Conservation (phyloP, 2,329 filamentous ascomycete genomes). For the Talaromyces albobiverticillius region DNA sequence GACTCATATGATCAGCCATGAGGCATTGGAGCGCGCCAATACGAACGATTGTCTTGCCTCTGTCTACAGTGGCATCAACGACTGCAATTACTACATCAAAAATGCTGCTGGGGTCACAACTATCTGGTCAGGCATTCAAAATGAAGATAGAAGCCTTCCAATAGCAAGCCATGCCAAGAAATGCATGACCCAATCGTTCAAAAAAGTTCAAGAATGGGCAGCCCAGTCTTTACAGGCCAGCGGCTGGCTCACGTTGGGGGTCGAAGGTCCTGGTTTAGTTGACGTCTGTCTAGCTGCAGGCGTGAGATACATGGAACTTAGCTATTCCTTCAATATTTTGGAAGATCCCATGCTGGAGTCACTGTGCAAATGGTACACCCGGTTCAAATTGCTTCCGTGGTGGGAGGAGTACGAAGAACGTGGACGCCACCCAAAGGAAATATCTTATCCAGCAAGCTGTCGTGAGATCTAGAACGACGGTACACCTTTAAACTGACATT, state of each 20-base stretch:
- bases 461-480: neutral
- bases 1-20: neutral
- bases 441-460: neutral
- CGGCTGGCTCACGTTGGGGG: neutral
- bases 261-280: neutral
- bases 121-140: neutral
- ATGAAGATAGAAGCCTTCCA: neutral
- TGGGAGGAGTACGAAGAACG: neutral
- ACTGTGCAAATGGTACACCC: neutral
- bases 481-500: no score
- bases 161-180: neutral
- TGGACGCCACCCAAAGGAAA: neutral
- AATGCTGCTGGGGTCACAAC: neutral
- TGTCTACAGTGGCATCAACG: neutral
- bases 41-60: neutral
- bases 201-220: slow-evolving; percentile 2
- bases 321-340: neutral
- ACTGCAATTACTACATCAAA: slow-evolving; percentile 1
- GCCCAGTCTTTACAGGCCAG: neutral
- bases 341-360: neutral
- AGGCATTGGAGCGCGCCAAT: neutral
- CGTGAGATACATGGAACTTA: slow-evolving; percentile 1
- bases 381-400: neutral
- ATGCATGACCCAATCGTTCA: neutral
- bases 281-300: neutral